Evolutionary conservation across 805 yeast genomes (phyloP).

Genomic region (Cyberlindnera xishuangbannaensis): DNA sequence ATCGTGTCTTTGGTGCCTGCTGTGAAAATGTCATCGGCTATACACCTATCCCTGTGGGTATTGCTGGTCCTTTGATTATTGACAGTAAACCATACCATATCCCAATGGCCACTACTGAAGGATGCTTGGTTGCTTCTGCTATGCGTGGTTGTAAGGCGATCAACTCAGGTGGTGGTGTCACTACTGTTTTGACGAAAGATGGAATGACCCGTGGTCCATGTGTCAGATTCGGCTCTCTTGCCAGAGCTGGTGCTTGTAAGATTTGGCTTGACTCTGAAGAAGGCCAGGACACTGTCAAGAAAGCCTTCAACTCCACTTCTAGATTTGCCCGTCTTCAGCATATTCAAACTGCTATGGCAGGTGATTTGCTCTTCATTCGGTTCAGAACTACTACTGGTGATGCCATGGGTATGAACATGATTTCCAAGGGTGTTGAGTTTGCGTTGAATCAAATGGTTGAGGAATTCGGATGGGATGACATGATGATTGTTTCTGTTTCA

Average conservation of each 20-base stretch:
- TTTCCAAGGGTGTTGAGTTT: constrained; percentile 93
- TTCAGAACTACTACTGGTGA: constrained; percentile 99
- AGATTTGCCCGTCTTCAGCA: constrained; percentile 94
- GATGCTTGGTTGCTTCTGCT: constrained; percentile 95
- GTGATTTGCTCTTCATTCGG: constrained; percentile 79
- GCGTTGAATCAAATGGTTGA: constrained; percentile 80
- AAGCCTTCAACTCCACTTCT: constrained; percentile 93
- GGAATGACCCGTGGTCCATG: constrained; percentile 99
- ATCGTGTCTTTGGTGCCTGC: constrained; percentile 96
- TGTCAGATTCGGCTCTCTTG: constrained; percentile 77
- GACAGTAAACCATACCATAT: constrained; percentile 86
- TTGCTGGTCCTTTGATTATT: constrained; percentile 93
- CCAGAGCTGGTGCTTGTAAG: constrained; percentile 91
- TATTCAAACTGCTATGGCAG: constrained; percentile 91
- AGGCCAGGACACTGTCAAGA: constrained; percentile 76
- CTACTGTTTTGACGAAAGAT: constrained; percentile 86
- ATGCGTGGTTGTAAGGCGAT: constrained; percentile 99
- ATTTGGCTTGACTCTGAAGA: constrained; percentile 94
- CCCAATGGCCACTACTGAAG: constrained; percentile 99
- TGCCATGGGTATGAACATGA: constrained; percentile 99
- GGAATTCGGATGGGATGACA: constrained; percentile 89
- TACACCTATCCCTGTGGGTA: constrained; percentile 95
- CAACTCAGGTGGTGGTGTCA: constrained; percentile 94
- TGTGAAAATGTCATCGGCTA: constrained; percentile 98
- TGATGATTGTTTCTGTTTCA: constrained; percentile 87